phyloP scores from a whole-genome alignment of 2,329 filamentous ascomycete genomes.

The Huntiella decipiens region DNA sequence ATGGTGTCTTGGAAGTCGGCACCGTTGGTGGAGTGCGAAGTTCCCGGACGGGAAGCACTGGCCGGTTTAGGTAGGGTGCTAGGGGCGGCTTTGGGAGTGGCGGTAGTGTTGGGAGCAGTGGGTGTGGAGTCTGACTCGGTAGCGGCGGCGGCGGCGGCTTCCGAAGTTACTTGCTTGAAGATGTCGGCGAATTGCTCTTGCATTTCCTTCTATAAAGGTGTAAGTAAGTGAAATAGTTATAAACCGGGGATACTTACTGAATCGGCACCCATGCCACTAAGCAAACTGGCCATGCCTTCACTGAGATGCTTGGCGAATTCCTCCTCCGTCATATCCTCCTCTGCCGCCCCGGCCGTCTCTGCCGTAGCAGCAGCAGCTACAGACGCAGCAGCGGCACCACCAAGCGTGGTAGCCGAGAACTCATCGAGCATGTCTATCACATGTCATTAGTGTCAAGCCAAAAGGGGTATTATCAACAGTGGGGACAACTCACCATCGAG shows the following conservation, averaged over 20 bases:
- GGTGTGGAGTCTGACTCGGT: slow-evolving; percentile 15
- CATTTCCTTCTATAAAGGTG: slow-evolving; percentile 24
- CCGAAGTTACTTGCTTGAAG: slow-evolving; percentile 45
- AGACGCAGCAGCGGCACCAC: background rate
- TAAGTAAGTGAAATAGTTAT: background rate
- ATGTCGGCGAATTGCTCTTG: slow-evolving; percentile 61
- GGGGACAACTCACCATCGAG: slow-evolving; percentile 48
- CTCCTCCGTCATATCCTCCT: slow-evolving; percentile 10
- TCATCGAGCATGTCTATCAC: slow-evolving; percentile 75
- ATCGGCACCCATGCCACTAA: slow-evolving; percentile 9
- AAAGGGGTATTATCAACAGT: slow-evolving; percentile 8
- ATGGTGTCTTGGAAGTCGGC: slow-evolving; percentile 87
- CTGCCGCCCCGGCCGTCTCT: background rate
- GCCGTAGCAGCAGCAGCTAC: background rate
- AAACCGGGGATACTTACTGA: slow-evolving; percentile 3
- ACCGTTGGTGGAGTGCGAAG: slow-evolving; percentile 21
- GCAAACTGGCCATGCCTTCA: slow-evolving; percentile 9
- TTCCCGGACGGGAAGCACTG: slow-evolving; percentile 20
- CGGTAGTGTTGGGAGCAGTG: slow-evolving; percentile 13
- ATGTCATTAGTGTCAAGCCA: slow-evolving; percentile 8
- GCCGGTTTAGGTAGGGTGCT: slow-evolving; percentile 16
- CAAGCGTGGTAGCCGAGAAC: slow-evolving; percentile 42
- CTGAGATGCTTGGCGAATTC: slow-evolving; percentile 11
- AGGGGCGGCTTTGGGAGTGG: slow-evolving; percentile 10
- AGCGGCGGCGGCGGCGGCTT: slow-evolving; percentile 17